Conservation (phyloP, 352 stramenopile genomes). For the Pythium utonaiense region DNA sequence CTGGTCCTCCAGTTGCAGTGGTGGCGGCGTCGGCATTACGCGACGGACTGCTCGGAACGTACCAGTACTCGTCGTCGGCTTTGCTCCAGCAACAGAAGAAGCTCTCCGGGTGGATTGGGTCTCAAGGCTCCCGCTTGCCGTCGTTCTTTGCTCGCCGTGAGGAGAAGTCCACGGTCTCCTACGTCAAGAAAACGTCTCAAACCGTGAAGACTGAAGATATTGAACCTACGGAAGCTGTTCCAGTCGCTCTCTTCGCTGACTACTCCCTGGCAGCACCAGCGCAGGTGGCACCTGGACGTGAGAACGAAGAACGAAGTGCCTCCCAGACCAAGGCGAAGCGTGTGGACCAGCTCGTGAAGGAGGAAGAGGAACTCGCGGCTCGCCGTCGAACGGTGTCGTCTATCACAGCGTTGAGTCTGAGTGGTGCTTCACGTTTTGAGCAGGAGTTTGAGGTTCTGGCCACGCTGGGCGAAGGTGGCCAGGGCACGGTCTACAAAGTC, state of each 20-base stretch:
- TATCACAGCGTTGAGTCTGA: conserved; percentile 5
- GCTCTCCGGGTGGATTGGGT: conserved; percentile 47
- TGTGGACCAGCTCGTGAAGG: conserved; percentile 15
- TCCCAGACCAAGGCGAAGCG: conserved; percentile 2
- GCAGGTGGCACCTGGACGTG: not conserved
- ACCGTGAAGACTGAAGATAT: conserved; percentile 12
- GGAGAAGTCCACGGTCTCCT: conserved; percentile 10
- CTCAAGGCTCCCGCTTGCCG: conserved; percentile 26
- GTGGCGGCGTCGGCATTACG: conserved; percentile 8
- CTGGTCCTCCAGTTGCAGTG: not conserved
- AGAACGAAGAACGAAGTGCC: not conserved
- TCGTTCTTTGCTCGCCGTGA: conserved; percentile 20
- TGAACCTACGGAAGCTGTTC: conserved; percentile 4
- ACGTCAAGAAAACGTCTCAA: conserved; percentile 7
- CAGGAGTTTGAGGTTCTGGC: conserved; percentile 72
- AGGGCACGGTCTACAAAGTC: conserved; percentile 75
- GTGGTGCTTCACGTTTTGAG: conserved; percentile 40
- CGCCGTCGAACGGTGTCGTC: conserved; percentile 10
- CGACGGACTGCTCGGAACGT: conserved; percentile 19
- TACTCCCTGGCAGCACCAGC: conserved; percentile 10
- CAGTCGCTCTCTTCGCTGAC: conserved; percentile 17
- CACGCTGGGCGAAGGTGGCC: conserved; percentile 61
- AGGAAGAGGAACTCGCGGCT: not conserved
- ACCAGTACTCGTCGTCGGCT: conserved; percentile 28
- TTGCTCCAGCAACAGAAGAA: conserved; percentile 44